These are phyloP conservation scores for Fusarium sp. DNA, from an alignment of 2,329 filamentous ascomycete genomes.

Conservation along the genomic window DNA sequence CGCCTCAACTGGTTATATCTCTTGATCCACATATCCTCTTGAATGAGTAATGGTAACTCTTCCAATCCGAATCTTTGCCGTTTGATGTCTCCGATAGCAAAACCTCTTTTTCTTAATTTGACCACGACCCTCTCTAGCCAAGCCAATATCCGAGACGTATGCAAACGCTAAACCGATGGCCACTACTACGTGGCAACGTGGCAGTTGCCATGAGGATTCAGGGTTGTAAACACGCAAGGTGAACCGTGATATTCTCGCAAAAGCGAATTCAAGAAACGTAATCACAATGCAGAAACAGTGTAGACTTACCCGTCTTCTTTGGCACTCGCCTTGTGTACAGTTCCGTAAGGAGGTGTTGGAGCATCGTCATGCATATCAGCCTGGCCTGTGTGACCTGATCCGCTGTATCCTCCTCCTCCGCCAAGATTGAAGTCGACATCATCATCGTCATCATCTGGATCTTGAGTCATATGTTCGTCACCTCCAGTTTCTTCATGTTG, in stretches of 20 bases:
- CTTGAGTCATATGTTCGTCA: constrained; percentile 56
- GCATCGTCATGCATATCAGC: constrained; percentile 43
- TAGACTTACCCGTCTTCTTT: constrained; percentile 58
- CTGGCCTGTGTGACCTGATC: constrained; percentile 45
- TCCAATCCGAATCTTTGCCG: constrained; percentile 39
- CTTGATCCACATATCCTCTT: constrained; percentile 39
- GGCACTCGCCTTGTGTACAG: constrained; percentile 70
- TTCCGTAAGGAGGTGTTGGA: constrained; percentile 48
- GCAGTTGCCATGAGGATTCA: constrained; percentile 33
- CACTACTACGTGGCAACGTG: constrained; percentile 33
- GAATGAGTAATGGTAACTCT: constrained; percentile 34
- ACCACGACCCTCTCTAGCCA: constrained; percentile 42
- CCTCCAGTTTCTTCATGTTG: constrained; percentile 40
- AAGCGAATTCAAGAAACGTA: constrained; percentile 20
- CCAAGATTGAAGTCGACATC: constrained; percentile 69
- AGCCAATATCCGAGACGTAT: constrained; percentile 40
- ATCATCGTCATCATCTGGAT: constrained; percentile 62
- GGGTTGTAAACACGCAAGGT: constrained; percentile 16
- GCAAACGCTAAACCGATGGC: constrained; percentile 31
- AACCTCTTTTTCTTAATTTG: constrained; percentile 39
- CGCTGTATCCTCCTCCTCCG: constrained; percentile 48
- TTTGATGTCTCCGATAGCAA: constrained; percentile 37
- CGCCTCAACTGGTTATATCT: constrained; percentile 37
- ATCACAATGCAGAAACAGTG: constrained; percentile 38
- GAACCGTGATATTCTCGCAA: constrained; percentile 16